Conservation (phyloP, 2,329 filamentous ascomycete species). For the Fusarium stilboides region DNA sequence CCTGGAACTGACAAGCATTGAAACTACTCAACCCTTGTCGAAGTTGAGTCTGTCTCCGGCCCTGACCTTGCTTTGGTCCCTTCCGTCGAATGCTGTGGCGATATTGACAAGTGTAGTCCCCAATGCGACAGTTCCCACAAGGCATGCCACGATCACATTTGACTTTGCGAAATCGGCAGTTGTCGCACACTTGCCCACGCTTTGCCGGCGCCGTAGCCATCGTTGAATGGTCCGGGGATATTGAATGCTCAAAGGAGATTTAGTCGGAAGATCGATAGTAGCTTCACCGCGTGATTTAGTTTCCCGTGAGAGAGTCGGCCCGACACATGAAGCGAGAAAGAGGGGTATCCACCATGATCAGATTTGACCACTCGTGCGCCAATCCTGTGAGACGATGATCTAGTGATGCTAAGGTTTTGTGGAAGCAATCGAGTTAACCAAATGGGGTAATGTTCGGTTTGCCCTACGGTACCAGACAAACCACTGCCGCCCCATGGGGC, state of each 20-base stretch:
- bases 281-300: conserved; percentile 4
- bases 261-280: conserved; percentile 24
- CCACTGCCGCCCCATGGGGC: conserved; percentile 2
- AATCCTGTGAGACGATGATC: not conserved
- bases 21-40: conserved; percentile 41
- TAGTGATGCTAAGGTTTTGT: conserved; percentile 2
- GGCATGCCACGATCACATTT: conserved; percentile 54
- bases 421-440: conserved; percentile 7
- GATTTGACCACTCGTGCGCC: not conserved
- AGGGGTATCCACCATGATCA: conserved; percentile 14
- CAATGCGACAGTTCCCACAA: conserved; percentile 50
- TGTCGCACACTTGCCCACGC: conserved; percentile 50
- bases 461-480: not conserved
- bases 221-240: not conserved
- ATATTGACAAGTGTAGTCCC: conserved; percentile 51
- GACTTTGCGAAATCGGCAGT: conserved; percentile 53
- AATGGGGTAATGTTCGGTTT: conserved; percentile 44
- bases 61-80: conserved; percentile 50
- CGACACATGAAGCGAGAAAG: conserved; percentile 19
- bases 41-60: conserved; percentile 50
- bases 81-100: conserved; percentile 51
- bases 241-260: conserved; percentile 31
- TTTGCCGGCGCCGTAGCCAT: conserved; percentile 26
- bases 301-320: conserved; percentile 14
- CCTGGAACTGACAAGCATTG: conserved; percentile 36